Evolutionary conservation across 768 basidiomycete genomes (phyloP), one percentile per base, ranked within the genome.

Genomic region (Psilocybe subaeruginosa): DNA sequence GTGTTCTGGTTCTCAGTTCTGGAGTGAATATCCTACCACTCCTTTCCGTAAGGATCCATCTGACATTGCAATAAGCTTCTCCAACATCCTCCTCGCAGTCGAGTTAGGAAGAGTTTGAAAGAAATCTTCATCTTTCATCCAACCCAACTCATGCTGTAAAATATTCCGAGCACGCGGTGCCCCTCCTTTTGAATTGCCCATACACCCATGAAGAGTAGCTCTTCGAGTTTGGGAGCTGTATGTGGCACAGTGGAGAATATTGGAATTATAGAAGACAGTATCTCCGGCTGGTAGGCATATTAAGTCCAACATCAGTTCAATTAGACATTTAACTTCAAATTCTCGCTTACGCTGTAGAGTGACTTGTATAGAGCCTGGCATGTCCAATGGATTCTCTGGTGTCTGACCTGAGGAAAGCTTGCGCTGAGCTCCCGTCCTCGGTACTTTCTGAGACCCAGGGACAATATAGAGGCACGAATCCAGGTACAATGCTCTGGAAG

Each of bases 221-320:
- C 91, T 80, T 35, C 72, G 75, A 19, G 71, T 69, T 17, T 70
- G 70, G 0, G 80, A 75, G 60, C 78, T 79, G 70, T 93, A 93
- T 5, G 80, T 78, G 4, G 86, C 90, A 58, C 89, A 89, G 66
- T 93, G 91, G 8, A 93, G 76, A 59, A 92, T 87, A 69, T 93
- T 92, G 64, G 82, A 85, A 68, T 91, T 90, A 71, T 93, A 92
- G 72, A 93, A 92, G 23, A 90, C 88, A 0, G 88, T 88, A 60
- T 93, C 87, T 0, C 91, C 90, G 0, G 86, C 90, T 88, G 64
- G 46, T 9, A 56, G 23, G 23, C 23, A 23, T 23, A 30, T n/a
- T 43, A 29, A 33, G 8, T 46, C 23, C 23, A 23, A n/a, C 2
- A 46, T 33, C 1, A 5, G 41, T 48, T 30, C 45, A 39, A 35